These are phyloP conservation scores for Mortierella sp. DNA, from an alignment of 371 early-diverging fungal genomes.

Conservation along the genomic window DNA sequence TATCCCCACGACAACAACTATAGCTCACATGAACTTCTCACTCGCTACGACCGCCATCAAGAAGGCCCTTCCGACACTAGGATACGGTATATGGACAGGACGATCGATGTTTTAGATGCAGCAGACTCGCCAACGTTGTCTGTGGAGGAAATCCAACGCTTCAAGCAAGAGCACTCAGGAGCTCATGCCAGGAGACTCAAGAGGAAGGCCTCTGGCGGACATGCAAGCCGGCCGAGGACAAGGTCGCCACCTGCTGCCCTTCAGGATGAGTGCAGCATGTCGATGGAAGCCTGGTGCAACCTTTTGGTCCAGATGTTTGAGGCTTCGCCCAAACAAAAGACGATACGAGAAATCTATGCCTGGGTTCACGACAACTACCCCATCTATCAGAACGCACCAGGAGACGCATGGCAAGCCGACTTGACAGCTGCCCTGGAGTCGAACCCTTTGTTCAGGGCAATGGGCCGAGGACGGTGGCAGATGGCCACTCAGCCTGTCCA, in stretches of 20 bases:
- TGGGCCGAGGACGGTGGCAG: slow-evolving; percentile 61
- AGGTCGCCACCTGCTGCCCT: slow-evolving; percentile 44
- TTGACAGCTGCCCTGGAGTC: slow-evolving; percentile 56
- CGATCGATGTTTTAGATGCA: slow-evolving; percentile 38
- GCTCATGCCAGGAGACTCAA: slow-evolving; percentile 44
- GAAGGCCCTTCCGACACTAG: slow-evolving; percentile 32
- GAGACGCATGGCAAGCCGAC: slow-evolving; percentile 57
- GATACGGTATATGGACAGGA: slow-evolving; percentile 51
- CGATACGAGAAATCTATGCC: slow-evolving; percentile 58
- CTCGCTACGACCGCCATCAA: slow-evolving; percentile 13
- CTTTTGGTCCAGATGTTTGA: slow-evolving; percentile 59
- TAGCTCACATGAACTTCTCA: slow-evolving; percentile 6
- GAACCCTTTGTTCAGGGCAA: slow-evolving; percentile 54
- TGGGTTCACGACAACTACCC: slow-evolving; percentile 61
- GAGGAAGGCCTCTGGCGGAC: slow-evolving; percentile 53
- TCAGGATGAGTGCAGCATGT: slow-evolving; percentile 59
- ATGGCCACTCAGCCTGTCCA: slow-evolving; percentile 51
- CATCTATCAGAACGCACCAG: slow-evolving; percentile 56
- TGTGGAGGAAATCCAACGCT: slow-evolving; percentile 54
- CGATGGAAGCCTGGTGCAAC: slow-evolving; percentile 59
- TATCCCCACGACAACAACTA: slow-evolving; percentile 20
- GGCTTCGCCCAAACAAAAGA: slow-evolving; percentile 60
- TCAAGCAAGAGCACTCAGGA: slow-evolving; percentile 56
- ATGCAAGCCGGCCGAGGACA: slow-evolving; percentile 43
- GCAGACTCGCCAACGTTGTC: slow-evolving; percentile 50